phyloP scores from a whole-genome alignment of 2,329 filamentous ascomycete species.

The Colletotrichum orbiculare region DNA sequence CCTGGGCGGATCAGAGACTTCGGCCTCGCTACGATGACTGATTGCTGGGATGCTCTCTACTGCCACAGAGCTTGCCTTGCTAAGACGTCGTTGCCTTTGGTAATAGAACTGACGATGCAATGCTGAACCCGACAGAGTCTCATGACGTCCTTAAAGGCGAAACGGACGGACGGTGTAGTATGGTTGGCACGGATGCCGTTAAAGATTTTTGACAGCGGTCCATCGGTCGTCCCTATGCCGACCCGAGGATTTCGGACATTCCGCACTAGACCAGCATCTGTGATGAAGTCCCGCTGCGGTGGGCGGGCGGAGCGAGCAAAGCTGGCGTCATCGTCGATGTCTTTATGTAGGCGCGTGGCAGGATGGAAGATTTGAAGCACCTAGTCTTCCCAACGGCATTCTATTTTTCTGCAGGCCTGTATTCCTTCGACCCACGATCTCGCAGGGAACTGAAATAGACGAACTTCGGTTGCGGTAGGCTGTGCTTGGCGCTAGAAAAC shows the following conservation, averaged over 20 bases:
- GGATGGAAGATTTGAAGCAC: neutral
- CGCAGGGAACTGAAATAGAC: neutral
- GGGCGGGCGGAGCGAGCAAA: neutral
- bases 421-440: conserved; percentile 12
- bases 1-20: no score
- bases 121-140: no score
- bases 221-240: neutral
- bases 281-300: neutral
- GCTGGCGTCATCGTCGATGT: neutral
- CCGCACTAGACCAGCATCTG: conserved; percentile 4
- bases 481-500: neutral
- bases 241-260: neutral
- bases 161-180: conserved; percentile 4
- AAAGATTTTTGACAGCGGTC: neutral
- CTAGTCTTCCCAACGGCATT: neutral
- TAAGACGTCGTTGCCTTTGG: no score
- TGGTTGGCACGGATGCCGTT: conserved; percentile 19
- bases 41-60: no score
- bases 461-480: conserved; percentile 8
- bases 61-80: no score
- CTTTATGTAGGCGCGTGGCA: neutral
- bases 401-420: neutral
- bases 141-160: no score
- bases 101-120: no score
- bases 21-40: no score